Conservation (phyloP, 2,329 filamentous ascomycete genomes). For the Fonsecaea monophora region DNA sequence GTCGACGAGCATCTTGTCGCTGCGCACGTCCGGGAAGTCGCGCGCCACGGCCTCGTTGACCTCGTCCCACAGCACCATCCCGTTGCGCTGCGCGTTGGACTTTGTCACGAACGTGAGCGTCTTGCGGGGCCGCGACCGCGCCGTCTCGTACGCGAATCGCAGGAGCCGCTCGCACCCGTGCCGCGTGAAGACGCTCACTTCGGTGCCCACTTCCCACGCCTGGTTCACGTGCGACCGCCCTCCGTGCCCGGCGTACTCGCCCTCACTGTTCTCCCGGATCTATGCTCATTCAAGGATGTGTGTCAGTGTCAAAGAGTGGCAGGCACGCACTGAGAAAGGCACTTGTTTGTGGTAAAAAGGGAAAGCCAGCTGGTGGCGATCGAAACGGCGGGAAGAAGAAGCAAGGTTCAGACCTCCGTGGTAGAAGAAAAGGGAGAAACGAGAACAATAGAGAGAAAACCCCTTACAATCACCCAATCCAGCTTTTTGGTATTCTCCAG, state of each 20-base stretch:
- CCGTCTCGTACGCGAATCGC: slow-evolving; percentile 68
- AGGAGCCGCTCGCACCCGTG: slow-evolving; percentile 66
- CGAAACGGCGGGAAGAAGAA: no score
- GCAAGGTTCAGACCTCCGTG: no score
- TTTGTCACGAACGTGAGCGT: slow-evolving; percentile 69
- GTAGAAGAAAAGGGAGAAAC: no score
- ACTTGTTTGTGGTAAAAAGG: no score
- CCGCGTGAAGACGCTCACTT: slow-evolving; percentile 69
- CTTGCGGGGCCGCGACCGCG: slow-evolving; percentile 63
- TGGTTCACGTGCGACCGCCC: slow-evolving; percentile 65
- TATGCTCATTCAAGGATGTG: not conserved
- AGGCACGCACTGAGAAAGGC: no score
- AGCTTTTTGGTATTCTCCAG: slow-evolving; percentile 63
- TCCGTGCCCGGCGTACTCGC: slow-evolving; percentile 70
- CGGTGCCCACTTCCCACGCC: slow-evolving; percentile 67
- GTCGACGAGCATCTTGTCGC: slow-evolving; percentile 72
- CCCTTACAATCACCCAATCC: slow-evolving; percentile 64
- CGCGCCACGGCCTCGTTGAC: slow-evolving; percentile 61
- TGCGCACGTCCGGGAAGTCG: slow-evolving; percentile 66
- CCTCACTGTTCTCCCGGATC: slow-evolving; percentile 70
- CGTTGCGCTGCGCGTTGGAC: slow-evolving; percentile 70
- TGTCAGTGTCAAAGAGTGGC: no score
- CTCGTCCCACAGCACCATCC: slow-evolving; percentile 73
- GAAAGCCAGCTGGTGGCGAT: no score
- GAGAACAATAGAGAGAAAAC: no score